Conservation (phyloP, 495 filamentous ascomycete genomes). For the Lepidopterella palustris region DNA sequence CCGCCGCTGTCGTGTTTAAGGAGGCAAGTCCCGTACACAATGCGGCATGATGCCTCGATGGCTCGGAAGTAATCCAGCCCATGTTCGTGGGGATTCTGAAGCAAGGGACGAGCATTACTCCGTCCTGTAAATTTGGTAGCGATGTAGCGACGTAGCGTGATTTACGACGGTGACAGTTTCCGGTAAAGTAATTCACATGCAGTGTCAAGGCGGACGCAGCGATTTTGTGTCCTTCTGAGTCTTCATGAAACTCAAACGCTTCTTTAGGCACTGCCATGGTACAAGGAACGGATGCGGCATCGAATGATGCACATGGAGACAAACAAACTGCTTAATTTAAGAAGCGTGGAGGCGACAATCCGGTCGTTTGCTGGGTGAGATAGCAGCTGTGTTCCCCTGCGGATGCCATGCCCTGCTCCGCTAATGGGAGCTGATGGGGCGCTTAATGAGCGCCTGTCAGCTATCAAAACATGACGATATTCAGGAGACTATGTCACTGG, state of each 20-base stretch:
- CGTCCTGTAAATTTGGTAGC: slow-evolving; percentile 20
- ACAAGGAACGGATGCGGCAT: not conserved
- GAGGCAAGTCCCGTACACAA: not conserved
- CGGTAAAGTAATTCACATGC: slow-evolving; percentile 24
- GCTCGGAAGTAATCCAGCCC: not conserved
- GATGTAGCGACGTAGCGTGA: slow-evolving; percentile 15
- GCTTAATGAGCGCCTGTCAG: slow-evolving; percentile 5
- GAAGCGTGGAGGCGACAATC: not conserved
- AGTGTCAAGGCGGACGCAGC: slow-evolving; percentile 8
- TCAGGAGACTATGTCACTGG: slow-evolving; percentile 21
- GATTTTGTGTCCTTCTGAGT: not conserved
- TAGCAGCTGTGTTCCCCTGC: not conserved
- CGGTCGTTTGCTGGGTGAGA: not conserved
- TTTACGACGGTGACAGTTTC: slow-evolving; percentile 17
- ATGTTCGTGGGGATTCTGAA: not conserved
- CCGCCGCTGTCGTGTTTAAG: slow-evolving; percentile 1
- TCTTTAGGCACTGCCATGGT: not conserved
- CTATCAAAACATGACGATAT: slow-evolving; percentile 19
- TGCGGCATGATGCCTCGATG: not conserved
- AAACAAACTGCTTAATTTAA: not conserved
- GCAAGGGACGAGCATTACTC: slow-evolving; percentile 14
- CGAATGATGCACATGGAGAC: not conserved
- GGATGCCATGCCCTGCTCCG: not conserved
- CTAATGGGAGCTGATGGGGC: slow-evolving; percentile 11
- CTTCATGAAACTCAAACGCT: not conserved